Percentiles rank a stretch among this genome's conserved stretches.
These are phyloP conservation scores for Beauveria bassiana DNA, from an alignment of 2,329 filamentous ascomycete genomes.

Conservation along the genomic window DNA sequence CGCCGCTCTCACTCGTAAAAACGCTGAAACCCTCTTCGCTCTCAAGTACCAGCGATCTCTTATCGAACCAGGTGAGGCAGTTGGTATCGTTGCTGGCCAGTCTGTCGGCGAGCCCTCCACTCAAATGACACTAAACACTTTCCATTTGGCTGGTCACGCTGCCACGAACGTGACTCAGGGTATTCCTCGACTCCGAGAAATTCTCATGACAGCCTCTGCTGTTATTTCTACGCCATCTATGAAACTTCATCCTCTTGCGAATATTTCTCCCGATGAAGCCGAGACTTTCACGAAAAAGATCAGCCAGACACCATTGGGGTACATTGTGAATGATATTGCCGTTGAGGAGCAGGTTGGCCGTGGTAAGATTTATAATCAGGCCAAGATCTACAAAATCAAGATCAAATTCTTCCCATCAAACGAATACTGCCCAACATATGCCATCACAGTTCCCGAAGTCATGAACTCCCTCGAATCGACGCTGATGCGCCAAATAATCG, in stretches of 20 bases:
- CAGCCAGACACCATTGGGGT: constrained; percentile 73
- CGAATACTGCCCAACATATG: constrained; percentile 82
- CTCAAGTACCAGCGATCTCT: constrained; percentile 90
- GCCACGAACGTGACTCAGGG: constrained; percentile 98
- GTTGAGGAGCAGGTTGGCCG: constrained; percentile 74
- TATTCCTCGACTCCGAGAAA: constrained; percentile 95
- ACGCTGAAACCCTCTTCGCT: constrained; percentile 75
- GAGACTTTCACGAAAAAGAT: constrained; percentile 87
- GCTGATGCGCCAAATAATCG: constrained; percentile 65
- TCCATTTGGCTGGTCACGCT: constrained; percentile 97
- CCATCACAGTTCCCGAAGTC: constrained; percentile 71
- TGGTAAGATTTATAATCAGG: constrained; percentile 59
- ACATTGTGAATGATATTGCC: constrained; percentile 72
- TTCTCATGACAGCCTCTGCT: constrained; percentile 92
- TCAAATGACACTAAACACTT: constrained; percentile 98
- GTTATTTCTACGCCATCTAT: constrained; percentile 86
- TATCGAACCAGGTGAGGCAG: constrained; percentile 90
- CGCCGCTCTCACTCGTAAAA: constrained; percentile 51
- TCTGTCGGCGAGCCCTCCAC: constrained; percentile 96
- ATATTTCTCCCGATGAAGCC: constrained; percentile 59
- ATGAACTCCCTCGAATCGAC: constrained; percentile 71
- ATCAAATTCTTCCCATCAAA: constrained; percentile 76
- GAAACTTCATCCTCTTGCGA: constrained; percentile 71
- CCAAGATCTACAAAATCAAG: constrained; percentile 78
- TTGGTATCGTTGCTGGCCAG: constrained; percentile 93